Evolutionary conservation across 2,329 filamentous ascomycete species (phyloP), one percentile per base, ranked within the genome.

Genomic region (Arthrobotrys sphaeroides): DNA sequence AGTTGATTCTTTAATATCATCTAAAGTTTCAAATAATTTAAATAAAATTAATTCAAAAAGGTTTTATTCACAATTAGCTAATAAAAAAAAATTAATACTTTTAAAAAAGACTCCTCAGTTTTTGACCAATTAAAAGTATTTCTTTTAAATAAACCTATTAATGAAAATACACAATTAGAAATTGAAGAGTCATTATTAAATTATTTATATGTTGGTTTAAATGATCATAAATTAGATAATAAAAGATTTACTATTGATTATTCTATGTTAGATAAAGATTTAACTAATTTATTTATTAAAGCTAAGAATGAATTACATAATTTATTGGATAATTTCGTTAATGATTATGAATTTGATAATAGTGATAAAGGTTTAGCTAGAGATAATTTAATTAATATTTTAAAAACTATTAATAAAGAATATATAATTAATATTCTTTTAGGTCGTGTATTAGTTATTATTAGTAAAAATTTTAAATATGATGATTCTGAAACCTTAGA

Each of bases 71-170:
- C 28, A 33, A 33, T 33, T 33, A 33, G 28, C 10, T 33, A 33
- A 33, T 33, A 33, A 33, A 33, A 33, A 10, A 43, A 45, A 61
- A 61, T 61, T 26, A 36, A 55, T 55, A 55, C 36, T 55, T 55
- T 55, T 55, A 55, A 16, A 16, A 33, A 55, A 36, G 36, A 55
- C 28, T 33, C 28, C 5, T 33, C 28, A 33, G 28, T 33, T 33
- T 33, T 33, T 33, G 28, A 33, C 10, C 28, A 33, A 33, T 33
- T 33, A 33, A 33, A 33, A 33, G 28, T 33, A 10, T 33, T 33
- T 33, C 28, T 33, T 33, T 33, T 33, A 33, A 33, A 33, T 33
- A 33, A 33, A 33, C 28, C 28, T 33, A 33, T 33, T 33, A 33
- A 33, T 33, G 28, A 33, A 33, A 10, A 33, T 5, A 33, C 28